Evolutionary conservation across 495 filamentous ascomycete species (phyloP).

Genomic region (Penicillium bialowiezense): DNA sequence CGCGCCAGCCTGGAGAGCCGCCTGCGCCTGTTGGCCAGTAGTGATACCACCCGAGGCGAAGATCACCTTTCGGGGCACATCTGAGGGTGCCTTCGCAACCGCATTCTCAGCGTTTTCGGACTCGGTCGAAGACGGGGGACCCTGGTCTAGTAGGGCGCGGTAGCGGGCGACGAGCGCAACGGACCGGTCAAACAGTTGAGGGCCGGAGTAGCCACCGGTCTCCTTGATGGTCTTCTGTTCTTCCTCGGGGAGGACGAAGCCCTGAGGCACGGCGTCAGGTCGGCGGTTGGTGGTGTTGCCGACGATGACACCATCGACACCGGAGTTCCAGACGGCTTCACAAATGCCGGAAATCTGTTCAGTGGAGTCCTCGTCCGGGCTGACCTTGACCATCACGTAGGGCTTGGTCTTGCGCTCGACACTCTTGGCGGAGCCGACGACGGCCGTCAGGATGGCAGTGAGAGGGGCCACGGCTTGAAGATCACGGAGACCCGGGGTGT

Average conservation of each 20-base stretch:
- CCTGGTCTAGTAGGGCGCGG: constrained; percentile 65
- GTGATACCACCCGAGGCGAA: constrained; percentile 92
- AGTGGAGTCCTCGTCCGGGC: constrained; percentile 85
- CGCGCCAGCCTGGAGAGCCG: constrained; percentile 79
- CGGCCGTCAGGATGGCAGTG: constrained; percentile 72
- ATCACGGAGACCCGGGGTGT: constrained; percentile 84
- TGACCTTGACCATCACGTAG: constrained; percentile 94
- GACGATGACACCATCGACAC: constrained; percentile 94
- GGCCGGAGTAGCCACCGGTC: constrained; percentile 86
- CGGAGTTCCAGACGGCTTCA: constrained; percentile 75
- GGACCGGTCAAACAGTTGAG: constrained; percentile 77
- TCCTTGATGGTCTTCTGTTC: constrained; percentile 69
- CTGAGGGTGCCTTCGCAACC: not conserved
- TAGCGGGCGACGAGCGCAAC: constrained; percentile 74
- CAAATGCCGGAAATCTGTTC: constrained; percentile 83
- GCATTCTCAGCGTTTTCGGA: constrained; percentile 9
- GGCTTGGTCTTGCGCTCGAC: constrained; percentile 70
- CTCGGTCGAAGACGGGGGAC: constrained; percentile 14
- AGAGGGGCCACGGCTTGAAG: constrained; percentile 80
- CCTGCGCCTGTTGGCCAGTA: constrained; percentile 74
- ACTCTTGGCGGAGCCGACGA: constrained; percentile 70
- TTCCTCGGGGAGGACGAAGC: constrained; percentile 57
- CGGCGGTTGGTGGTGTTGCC: constrained; percentile 92
- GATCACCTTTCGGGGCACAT: constrained; percentile 65
- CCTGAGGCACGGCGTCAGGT: constrained; percentile 62